Conservation (phyloP, 202 grass and related monocot genomes). For the Zoysia matrella region DNA sequence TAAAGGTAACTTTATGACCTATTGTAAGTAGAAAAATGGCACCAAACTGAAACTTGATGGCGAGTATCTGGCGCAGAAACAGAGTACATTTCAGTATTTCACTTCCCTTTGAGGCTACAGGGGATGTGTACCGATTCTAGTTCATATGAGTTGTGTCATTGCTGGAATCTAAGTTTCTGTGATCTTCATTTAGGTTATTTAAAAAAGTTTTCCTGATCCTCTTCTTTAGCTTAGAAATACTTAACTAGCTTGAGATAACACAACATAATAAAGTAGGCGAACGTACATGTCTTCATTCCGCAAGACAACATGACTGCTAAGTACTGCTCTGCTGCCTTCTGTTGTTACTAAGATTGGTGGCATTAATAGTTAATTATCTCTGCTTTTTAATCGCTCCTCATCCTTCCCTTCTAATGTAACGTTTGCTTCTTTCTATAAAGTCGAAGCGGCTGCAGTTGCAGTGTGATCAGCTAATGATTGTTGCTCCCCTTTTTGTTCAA, state of each 20-base stretch:
- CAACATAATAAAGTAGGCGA: conserved; percentile 1
- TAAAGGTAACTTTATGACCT: conserved; percentile 9
- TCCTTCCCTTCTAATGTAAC: conserved; percentile 34
- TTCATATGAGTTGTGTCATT: background rate
- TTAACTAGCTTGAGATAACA: conserved; percentile 18
- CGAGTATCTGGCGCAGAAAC: background rate
- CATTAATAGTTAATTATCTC: background rate
- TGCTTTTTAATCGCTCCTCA: background rate
- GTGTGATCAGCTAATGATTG: conserved; percentile 73
- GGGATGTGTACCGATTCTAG: background rate
- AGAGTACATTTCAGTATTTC: background rate
- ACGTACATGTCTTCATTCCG: background rate
- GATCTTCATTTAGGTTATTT: conserved; percentile 21
- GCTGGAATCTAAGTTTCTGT: conserved; percentile 16
- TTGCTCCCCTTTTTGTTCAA: conserved; percentile 42
- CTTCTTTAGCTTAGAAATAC: background rate
- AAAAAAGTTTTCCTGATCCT: background rate
- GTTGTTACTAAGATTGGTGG: conserved; percentile 10
- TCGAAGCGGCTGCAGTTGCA: conserved; percentile 24
- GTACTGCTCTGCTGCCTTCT: background rate
- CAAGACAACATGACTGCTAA: background rate
- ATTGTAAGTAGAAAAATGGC: background rate
- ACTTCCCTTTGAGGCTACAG: background rate
- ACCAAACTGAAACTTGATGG: background rate
- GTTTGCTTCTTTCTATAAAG: conserved; percentile 57